Evolutionary conservation across 805 yeast species (phyloP).

Genomic region (Myxozyma neglecta): DNA sequence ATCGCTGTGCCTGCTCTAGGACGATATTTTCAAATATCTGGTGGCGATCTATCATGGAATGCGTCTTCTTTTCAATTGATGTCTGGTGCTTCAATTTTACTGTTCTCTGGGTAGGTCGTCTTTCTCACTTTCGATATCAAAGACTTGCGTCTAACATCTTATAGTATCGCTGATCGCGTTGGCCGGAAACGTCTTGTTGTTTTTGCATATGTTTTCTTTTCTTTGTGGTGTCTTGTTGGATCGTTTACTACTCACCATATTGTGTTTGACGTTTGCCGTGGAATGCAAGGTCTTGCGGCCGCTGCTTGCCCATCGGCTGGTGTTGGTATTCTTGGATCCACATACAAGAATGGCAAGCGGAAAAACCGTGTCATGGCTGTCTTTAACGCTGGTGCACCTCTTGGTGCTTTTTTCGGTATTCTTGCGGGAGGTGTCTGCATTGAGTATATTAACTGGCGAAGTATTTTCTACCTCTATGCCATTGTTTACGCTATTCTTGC

Average conservation of each 20-base stretch:
- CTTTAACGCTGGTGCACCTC: constrained; percentile 52
- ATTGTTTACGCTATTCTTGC: constrained; percentile 42
- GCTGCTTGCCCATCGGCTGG: constrained; percentile 52
- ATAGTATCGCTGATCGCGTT: constrained; percentile 48
- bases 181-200: constrained; percentile 48
- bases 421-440: constrained; percentile 48
- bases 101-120: constrained; percentile 44
- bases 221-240: constrained; percentile 42
- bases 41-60: constrained; percentile 50
- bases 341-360: constrained; percentile 47
- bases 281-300: constrained; percentile 47
- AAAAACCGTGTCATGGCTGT: constrained; percentile 36
- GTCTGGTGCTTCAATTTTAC: constrained; percentile 46
- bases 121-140: not conserved
- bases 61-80: constrained; percentile 46
- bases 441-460: constrained; percentile 46
- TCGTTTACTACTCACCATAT: constrained; percentile 38
- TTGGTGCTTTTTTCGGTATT: constrained; percentile 49
- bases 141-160: not conserved
- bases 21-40: constrained; percentile 42
- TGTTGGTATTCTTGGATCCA: constrained; percentile 49
- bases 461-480: constrained; percentile 46
- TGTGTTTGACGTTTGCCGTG: constrained; percentile 46
- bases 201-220: constrained; percentile 41
- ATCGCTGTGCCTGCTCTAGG: constrained; percentile 44